Evolutionary conservation across 2,329 filamentous ascomycete genomes (phyloP), one percentile per base, ranked within the genome.

Genomic region (Cladosporium sp.): DNA sequence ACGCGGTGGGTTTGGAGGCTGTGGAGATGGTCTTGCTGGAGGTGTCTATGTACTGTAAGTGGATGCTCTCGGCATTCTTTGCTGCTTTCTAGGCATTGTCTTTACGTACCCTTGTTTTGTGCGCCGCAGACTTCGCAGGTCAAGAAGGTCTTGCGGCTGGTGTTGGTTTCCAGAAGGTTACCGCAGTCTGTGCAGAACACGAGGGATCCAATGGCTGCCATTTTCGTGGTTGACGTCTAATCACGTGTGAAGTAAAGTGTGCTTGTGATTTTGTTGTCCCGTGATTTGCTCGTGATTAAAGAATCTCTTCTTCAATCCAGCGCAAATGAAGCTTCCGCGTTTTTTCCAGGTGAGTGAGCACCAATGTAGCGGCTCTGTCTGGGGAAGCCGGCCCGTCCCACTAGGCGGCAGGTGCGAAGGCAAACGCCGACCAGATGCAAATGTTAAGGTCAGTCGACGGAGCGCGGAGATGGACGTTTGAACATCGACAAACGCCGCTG

Each of bases 141-240:
- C 58, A 97, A 77, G 58, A 89, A 82, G 57, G 88, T 88, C 70
- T 91, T 89, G 65, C 84, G 81, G 60, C 89, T 90, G 62, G 87
- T 88, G 47, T 89, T 91, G 53, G 87, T 83, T 54, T 94, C 91
- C 39, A 97, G 79, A 3, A 97, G 81, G 72, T 96, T 96, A 61
- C 93, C 93, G 73, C 93, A 97, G 71, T 92, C 90, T 55, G 83
- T 90, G 78, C 93, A 97, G 74, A 97, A 97, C 35, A 96, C 87
- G 39, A 97, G 80, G 53, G 91, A 93, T 57, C 91, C 93, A 64
- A 97, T 91, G 17, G 90, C 86, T 63, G 92, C 86, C 93, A 97
- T 97, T 61, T 66, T 77, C 58, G 53, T 5, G 3, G 42, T 45
- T 32, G 40, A 5, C 3, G 19, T 24, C 5, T 28, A 13, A 17